Evolutionary conservation across 129 eudicot genomes (phyloP), one percentile per base, ranked within the genome.

Genomic region (Escallonia herrerae): DNA sequence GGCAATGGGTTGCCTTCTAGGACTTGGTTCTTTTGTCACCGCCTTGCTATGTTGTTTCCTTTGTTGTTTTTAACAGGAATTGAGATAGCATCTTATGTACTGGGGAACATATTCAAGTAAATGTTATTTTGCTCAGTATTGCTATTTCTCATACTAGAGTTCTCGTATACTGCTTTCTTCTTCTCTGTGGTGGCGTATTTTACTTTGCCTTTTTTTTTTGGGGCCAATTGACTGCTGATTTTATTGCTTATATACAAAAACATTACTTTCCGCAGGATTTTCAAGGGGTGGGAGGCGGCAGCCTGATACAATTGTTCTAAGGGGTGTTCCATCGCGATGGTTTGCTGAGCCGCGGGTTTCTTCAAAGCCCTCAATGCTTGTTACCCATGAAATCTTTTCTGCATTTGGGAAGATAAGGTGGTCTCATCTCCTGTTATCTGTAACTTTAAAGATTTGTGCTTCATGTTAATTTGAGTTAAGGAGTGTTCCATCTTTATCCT

Each of bases 301-400:
- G 55, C 98, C 96, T 33, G 96, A 91, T 77, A 85, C 96, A 5
- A 77, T 91, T 75, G 76, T 88, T 53, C 38, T 85, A 66, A 83
- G 86, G 83, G 96, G 98, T 69, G 82, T 91, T 77, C 97, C 97
- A 1, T 87, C 97, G 49, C 78, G 97, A 63, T 91, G 97, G 97
- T 91, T 91, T 81, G 95, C 91, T 9, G 98, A 91, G 77, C 77
- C 98, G 40, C 86, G 90, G 59, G 96, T 91, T 62, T 88, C 98
- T 33, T 86, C 95, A 6, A 91, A 86, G 70, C 98, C 98, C 58
- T 91, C 98, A 48, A 88, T 87, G 87, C 73, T 91, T 13, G 33
- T 91, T 56, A 83, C 96, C 59, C 98, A 91, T 74, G 85, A 96
- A 9, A 91, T 91, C 43, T 80, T 91, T 76, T 85, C 96, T 14